Percentiles rank a stretch among this genome's conserved stretches.
Conservation (phyloP, 140 eudicot genomes). For the Ambrosia hybrid region DNA sequence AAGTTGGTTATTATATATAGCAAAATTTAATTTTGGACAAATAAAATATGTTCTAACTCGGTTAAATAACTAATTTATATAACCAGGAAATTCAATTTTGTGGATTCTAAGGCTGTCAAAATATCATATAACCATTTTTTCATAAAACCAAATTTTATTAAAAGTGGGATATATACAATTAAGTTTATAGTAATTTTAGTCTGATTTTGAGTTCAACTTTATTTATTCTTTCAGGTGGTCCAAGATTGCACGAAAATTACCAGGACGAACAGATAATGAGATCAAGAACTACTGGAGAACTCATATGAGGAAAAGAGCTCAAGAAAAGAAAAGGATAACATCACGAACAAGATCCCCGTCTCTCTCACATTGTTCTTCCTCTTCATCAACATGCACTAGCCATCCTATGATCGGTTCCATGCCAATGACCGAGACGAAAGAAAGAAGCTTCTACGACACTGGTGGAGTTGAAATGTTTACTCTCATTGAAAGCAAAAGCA, state of each 20-base stretch:
- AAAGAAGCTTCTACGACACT: slow-evolving; percentile 44
- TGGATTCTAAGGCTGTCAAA: too few relatives aligned
- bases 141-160: too few relatives aligned
- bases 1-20: not conserved
- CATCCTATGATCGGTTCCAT: slow-evolving; percentile 23
- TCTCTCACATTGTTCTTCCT: slow-evolving; percentile 38
- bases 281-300: slow-evolving; percentile 68
- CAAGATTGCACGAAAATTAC: slow-evolving; percentile 58
- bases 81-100: too few relatives aligned
- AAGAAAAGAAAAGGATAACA: slow-evolving; percentile 44
- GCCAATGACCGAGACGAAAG: slow-evolving; percentile 38
- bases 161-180: too few relatives aligned
- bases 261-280: slow-evolving; percentile 65
- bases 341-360: slow-evolving; percentile 28
- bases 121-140: too few relatives aligned
- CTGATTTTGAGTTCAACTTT: not conserved
- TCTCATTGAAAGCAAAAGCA: slow-evolving; percentile 15
- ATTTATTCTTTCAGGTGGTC: slow-evolving; percentile 47
- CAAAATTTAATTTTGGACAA: not conserved
- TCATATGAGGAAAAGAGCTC: slow-evolving; percentile 59
- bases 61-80: not conserved
- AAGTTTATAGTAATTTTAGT: not conserved
- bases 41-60: not conserved
- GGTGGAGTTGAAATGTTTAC: slow-evolving; percentile 36
- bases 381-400: slow-evolving; percentile 35